Evolutionary conservation across 2,329 filamentous ascomycete species (phyloP), one percentile per base, ranked within the genome.

Genomic region (Sporothrix curviconia): DNA sequence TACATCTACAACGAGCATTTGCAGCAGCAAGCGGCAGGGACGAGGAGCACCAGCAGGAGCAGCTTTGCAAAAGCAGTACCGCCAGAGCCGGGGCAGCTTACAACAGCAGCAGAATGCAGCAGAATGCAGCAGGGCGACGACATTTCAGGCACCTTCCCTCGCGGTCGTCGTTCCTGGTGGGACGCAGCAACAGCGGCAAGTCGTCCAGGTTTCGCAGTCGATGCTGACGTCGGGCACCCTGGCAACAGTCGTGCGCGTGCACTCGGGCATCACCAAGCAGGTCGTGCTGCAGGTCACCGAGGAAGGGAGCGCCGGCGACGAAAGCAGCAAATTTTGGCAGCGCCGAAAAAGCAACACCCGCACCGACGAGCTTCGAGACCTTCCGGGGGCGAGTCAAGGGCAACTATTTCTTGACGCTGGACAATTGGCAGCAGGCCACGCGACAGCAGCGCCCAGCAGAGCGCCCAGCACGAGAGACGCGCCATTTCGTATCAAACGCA

Each of bases 1-100:
- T 42, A 57, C 34, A 68, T 67, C 40, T 56, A 59, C 43, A n/a
- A 44, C 56, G 49, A 58, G 36, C 43, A 58, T 22, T 19, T 19
- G 50, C 55, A 58, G 50, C 60, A 60, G 44, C 37, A 43, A 51
- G 24, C 19, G 24, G 9, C 55, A 49, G 28, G n/a, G n/a, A n/a
- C n/a, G 17, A 24, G 4, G 50, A 52, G 15, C 15, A 28, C 1
- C 37, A 54, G 12, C 15, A 36, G 14, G 22, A 53, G 7, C n/a
- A 12, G 8, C 30, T n/a, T n/a, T n/a, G n/a, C 15, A 15, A 17
- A n/a, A 32, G 32, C 22, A 22, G 8, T 7, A 15, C 47, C 3
- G 5, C 22, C 19, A 28, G 25, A 40, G 14, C 37, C 39, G 28
- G 34, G n/a, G 9, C 28, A 24, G 39, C 44, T 22, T n/a, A n/a